Conservation (phyloP, 2,329 filamentous ascomycete species). For the Bimuria novae-zelandiae region DNA sequence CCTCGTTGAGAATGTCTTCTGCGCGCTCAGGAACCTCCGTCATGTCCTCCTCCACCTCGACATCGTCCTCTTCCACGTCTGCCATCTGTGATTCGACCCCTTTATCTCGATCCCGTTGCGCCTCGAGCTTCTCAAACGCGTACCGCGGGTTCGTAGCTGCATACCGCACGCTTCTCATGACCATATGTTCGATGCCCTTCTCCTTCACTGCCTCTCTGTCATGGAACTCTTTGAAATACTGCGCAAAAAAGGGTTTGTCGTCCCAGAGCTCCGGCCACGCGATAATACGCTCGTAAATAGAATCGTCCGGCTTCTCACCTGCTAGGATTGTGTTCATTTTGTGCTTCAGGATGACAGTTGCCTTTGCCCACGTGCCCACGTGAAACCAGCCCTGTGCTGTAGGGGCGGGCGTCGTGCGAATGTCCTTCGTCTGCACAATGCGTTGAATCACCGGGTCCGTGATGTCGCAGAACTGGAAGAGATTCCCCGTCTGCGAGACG, state of each 20-base stretch:
- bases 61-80: slow-evolving; percentile 23
- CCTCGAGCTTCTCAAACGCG: slow-evolving; percentile 40
- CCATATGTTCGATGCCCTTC: slow-evolving; percentile 33
- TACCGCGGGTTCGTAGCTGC: slow-evolving; percentile 41
- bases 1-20: slow-evolving; percentile 29
- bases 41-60: slow-evolving; percentile 36
- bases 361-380: slow-evolving; percentile 79
- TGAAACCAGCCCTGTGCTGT: slow-evolving; percentile 78
- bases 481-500: slow-evolving; percentile 78
- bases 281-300: slow-evolving; percentile 37
- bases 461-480: slow-evolving; percentile 95
- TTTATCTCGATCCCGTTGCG: slow-evolving; percentile 2
- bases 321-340: slow-evolving; percentile 64
- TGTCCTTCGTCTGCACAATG: slow-evolving; percentile 67
- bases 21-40: slow-evolving; percentile 36
- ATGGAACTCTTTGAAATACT: slow-evolving; percentile 34
- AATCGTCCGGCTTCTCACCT: slow-evolving; percentile 38
- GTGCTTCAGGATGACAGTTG: slow-evolving; percentile 83
- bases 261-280: slow-evolving; percentile 42
- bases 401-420: slow-evolving; percentile 50
- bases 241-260: slow-evolving; percentile 34
- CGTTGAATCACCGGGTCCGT: slow-evolving; percentile 73
- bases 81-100: slow-evolving; percentile 6
- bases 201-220: slow-evolving; percentile 27
- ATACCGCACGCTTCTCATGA: slow-evolving; percentile 39